Base-by-base conservation (phyloP, 805 yeast species). In the Yarrowia bubula region DNA sequence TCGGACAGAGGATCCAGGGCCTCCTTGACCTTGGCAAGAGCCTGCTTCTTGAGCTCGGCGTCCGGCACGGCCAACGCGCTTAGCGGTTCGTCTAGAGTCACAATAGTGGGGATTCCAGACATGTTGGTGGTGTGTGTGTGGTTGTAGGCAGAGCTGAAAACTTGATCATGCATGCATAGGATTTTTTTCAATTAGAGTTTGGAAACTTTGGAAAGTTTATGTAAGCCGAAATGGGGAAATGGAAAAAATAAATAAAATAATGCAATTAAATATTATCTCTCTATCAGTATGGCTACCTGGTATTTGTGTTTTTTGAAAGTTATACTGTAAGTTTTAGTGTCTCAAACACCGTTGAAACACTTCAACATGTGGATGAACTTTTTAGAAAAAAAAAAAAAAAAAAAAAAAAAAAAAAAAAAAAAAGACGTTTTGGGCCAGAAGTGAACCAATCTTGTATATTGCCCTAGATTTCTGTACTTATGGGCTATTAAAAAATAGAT, bases 1-100 rank as follows among this genome's bases (percentile, higher is more conserved):
- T 75, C 74, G 28, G 85, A 80, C 38, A 87, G 77, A 4, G 89
- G 88, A 71, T 88, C 91, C 64, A 88, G 76, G 8, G 83, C 78
- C 46, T 70, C 65, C 72, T 86, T 87, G 35, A 77, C 71, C 2
- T 71, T 69, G 14, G 53, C 43, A 64, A 75, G 68, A 1, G 78
- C 73, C n/a, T 66, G 67, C 4, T 48, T 55, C 47, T 64, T 67
- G 15, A 70, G 39, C 10, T 65, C 68, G 6, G 37, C 31, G 5
- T 13, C 47, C 11, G 61, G 61, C n/a, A 55, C 61, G 13, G 61
- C 61, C 61, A 55, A n/a, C 38, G 17, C 37, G 13, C 47, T 55
- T 28, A 55, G 31, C 33, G 61, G 61, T 38, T 55, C 47, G 61
- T 55, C 61, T 47, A 55, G 15, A 13, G 47, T 31, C 61, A 55